Evolutionary conservation across 148 eudicot species (phyloP), one percentile per base, ranked within the genome.

Genomic region (Persicaria maculosa): DNA sequence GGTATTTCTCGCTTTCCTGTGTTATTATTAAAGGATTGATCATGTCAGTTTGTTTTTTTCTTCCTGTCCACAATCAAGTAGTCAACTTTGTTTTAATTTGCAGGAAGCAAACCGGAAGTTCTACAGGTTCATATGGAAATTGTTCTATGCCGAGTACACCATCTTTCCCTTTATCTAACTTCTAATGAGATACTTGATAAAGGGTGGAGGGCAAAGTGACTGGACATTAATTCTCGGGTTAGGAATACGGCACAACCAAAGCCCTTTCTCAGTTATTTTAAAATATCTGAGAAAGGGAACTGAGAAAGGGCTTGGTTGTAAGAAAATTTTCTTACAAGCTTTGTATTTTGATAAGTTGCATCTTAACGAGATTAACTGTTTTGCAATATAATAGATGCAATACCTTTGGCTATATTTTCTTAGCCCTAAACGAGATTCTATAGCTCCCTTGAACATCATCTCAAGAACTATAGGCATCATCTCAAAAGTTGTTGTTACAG

Each of bases 51-150:
- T 47, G 10, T 47, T 62, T 62, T 6, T 10, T 0, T 36, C 40
- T 14, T 64, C 15, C 22, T 31, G 14, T 62, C 45, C 44, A 11
- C 36, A 64, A 17, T 64, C 44, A 40, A 11, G 45, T 64, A 7
- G 17, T 64, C 8, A 64, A 40, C 69, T 40, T 64, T 46, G 40
- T 50, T 58, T 85, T n/a, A n/a, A n/a, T n/a, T n/a, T 88, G 85
- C 98, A 94, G 98, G 98, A 94, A 70, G 93, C 96, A 67, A 94
- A 91, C 77, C 82, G 93, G 16, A 90, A 77, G 46, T 94, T 80
- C 83, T 94, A 94, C 83, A 86, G 93, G 68, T 94, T 91, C 74
- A 88, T 94, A 58, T 94, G 98, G 98, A 91, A 94, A 80, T 86
- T 91, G 44, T 94, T 94, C 76, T 94, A 94, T 77, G 81, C 91